These are phyloP conservation scores for Herpotrichia juniperi DNA, from an alignment of 2,329 filamentous ascomycete genomes.

Conservation along the genomic window DNA sequence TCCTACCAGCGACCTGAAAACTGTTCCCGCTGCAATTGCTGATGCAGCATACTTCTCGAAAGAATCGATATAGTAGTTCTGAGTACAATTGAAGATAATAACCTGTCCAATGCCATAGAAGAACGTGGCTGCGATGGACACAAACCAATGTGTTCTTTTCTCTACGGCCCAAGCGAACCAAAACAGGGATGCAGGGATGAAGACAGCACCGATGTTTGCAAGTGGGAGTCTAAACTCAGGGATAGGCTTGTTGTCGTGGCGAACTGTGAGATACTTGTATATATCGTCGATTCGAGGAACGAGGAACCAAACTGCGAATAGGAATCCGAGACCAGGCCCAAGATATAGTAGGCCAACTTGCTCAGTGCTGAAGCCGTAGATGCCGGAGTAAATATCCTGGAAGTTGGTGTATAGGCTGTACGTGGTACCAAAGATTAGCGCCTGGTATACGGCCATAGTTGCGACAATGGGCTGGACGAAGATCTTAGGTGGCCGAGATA, in stretches of 20 bases:
- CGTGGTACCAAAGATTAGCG: conserved; percentile 55
- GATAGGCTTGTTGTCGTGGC: conserved; percentile 46
- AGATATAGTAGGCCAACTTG: conserved; percentile 55
- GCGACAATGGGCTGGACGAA: conserved; percentile 54
- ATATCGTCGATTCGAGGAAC: conserved; percentile 55
- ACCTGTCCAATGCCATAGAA: conserved; percentile 61
- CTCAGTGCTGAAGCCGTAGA: conserved; percentile 54
- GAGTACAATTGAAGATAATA: conserved; percentile 58
- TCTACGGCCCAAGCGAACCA: conserved; percentile 53
- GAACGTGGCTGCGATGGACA: conserved; percentile 50
- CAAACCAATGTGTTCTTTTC: conserved; percentile 49
- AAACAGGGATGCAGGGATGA: conserved; percentile 52
- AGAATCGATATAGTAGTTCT: conserved; percentile 62
- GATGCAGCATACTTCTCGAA: conserved; percentile 58
- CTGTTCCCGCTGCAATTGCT: conserved; percentile 57
- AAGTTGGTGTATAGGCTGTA: conserved; percentile 57
- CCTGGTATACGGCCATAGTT: conserved; percentile 54
- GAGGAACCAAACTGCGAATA: conserved; percentile 53
- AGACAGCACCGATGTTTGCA: conserved; percentile 52
- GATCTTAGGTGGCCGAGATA: conserved; percentile 50
- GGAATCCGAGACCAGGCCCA: conserved; percentile 51
- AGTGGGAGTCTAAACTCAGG: conserved; percentile 55
- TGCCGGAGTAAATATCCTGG: conserved; percentile 52
- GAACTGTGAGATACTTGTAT: conserved; percentile 51
- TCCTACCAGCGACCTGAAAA: conserved; percentile 55